Evolutionary conservation across 179 eudicot genomes (phyloP), one percentile per base, ranked within the genome.

Genomic region (Carnegiea gigantea): DNA sequence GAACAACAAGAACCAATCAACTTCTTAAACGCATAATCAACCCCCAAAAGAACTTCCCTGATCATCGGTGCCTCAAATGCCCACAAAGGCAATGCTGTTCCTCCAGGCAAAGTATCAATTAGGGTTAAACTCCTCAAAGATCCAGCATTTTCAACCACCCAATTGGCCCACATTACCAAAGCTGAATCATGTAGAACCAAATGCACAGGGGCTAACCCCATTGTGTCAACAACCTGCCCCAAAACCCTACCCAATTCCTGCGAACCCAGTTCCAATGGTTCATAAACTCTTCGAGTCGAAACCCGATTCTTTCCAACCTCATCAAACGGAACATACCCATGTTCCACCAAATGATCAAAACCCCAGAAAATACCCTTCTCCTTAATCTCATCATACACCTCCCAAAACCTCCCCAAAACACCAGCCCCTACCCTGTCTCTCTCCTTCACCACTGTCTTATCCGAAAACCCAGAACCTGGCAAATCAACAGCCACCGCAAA

Each of bases 381-480:
- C 71, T 81, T 89, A 84, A 93, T 90, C 62, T 93, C 98, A 72
- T 83, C 84, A 77, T 89, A 95, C 59, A 95, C 70, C 70, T 89
- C 93, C 85, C 86, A 82, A 54, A 93, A 13, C 86, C 86, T 84
- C 78, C 84, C 90, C 0, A 91, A 89, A 84, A 76, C 83, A 85
- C 90, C 91, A 71, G 79, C 38, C 7, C 48, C 84, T 4, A 76
- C 73, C 38, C 71, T 73, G 84, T 91, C 95, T 59, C 85, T 89
- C 77, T 82, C 86, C 78, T 86, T 90, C 75, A 57, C 81, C 68
- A 86, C 81, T 18, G 89, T 83, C 78, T 91, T 93, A 70, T 92
- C 98, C 20, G 98, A 95, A 86, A 93, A 95, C 59, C 98, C 98
- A 7, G 93, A 95, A 79, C 98, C 98, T 9, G 98, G 98, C 11